phyloP scores from a whole-genome alignment of 345 rosid species.

The Geranium brycei region DNA sequence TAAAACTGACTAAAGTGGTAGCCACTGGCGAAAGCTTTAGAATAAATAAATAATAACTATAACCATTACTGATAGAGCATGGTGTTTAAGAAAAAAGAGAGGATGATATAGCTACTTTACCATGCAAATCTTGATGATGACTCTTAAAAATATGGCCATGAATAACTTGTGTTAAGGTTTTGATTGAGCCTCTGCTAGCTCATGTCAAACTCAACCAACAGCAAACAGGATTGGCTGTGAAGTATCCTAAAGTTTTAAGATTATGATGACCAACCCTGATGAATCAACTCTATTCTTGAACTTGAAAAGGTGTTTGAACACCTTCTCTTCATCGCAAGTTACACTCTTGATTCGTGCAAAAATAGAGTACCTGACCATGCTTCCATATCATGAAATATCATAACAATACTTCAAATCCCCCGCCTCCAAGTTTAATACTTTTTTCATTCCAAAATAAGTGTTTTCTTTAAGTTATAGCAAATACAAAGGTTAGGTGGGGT shows the following conservation, averaged over 20 bases:
- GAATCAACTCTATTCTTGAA: neutral
- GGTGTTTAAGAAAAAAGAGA: neutral
- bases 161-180: neutral
- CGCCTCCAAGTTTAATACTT: no score
- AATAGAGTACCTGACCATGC: no score
- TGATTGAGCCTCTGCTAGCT: neutral
- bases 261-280: neutral
- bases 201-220: neutral
- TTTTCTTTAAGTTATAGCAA: no score
- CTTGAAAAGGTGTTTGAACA: neutral
- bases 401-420: no score
- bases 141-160: neutral
- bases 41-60: no score
- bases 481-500: no score
- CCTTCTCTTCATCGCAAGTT: conserved; percentile 16
- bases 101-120: neutral
- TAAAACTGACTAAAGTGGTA: neutral
- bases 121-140: neutral
- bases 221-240: neutral
- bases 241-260: neutral
- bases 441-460: no score
- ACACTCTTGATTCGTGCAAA: neutral
- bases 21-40: neutral
- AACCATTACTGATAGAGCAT: neutral
- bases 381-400: no score